Percentiles rank a stretch among this genome's conserved stretches.
These are phyloP conservation scores for Rhizopogon sp. DNA, from an alignment of 768 basidiomycete genomes.

Conservation along the genomic window DNA sequence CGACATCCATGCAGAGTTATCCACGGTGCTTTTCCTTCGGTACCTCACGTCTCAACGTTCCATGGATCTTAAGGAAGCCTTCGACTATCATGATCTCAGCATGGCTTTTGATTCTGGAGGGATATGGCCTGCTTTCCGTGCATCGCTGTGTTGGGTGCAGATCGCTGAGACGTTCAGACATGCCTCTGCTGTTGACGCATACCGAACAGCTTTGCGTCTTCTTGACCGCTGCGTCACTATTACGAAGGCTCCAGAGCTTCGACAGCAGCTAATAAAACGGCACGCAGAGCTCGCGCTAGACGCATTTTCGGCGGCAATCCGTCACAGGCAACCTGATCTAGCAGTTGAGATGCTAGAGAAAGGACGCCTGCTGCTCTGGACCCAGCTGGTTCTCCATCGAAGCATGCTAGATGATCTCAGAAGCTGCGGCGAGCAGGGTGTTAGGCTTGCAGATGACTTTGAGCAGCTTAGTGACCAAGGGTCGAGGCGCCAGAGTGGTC, in stretches of 20 bases:
- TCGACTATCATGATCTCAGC: constrained; percentile 13
- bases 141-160: constrained; percentile 19
- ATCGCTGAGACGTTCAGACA: constrained; percentile 13
- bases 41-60: constrained; percentile 15
- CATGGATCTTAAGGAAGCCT: constrained; percentile 19
- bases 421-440: constrained; percentile 1
- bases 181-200: constrained; percentile 12
- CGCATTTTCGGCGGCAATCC: constrained; percentile 23
- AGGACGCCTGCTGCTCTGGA: constrained; percentile 23
- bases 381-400: constrained; percentile 15
- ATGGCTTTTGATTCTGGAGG: constrained; percentile 15
- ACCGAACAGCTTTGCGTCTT: constrained; percentile 11
- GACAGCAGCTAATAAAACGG: constrained; percentile 9
- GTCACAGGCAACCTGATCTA: constrained; percentile 9
- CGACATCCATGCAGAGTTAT: constrained; percentile 22
- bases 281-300: constrained; percentile 15
- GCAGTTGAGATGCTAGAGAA: constrained; percentile 34
- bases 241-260: constrained; percentile 10
- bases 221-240: constrained; percentile 15
- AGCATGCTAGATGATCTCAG: constrained; percentile 21
- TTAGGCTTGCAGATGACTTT: constrained; percentile 14
- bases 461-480: constrained; percentile 12
- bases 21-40: constrained; percentile 16
- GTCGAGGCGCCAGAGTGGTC: neutral
- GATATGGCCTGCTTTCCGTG: constrained; percentile 9